Evolutionary conservation across 202 grass and related monocot species (phyloP).

Genomic region (Alloteropsis angusta): DNA sequence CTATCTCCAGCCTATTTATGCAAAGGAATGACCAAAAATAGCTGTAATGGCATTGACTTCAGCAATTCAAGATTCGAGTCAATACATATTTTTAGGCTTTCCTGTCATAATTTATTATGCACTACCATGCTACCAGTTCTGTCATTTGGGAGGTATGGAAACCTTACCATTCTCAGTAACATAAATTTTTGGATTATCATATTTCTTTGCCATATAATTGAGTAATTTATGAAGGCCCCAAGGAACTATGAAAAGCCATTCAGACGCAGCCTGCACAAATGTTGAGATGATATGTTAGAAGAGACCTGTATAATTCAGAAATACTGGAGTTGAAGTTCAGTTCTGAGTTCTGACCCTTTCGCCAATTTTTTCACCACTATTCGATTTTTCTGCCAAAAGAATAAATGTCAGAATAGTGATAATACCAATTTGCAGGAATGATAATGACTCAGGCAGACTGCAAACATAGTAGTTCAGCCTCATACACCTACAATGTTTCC

Average conservation of each 20-base stretch:
- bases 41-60: background rate
- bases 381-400: conserved; percentile 52
- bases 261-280: conserved; percentile 73
- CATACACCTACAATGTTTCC: background rate
- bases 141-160: conserved; percentile 16
- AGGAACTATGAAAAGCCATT: conserved; percentile 94
- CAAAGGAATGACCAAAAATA: background rate
- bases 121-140: background rate
- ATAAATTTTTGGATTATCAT: conserved; percentile 63
- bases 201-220: conserved; percentile 57
- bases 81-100: background rate
- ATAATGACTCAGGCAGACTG: background rate
- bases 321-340: background rate
- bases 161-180: conserved; percentile 89
- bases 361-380: conserved; percentile 71
- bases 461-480: background rate
- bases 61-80: background rate
- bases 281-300: conserved; percentile 20
- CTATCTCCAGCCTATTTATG: background rate
- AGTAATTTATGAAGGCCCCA: conserved; percentile 78
- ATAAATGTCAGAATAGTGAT: conserved; percentile 29
- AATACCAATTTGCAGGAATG: conserved; percentile 13
- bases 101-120: background rate
- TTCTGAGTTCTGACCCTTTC: conserved; percentile 68
- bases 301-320: background rate